Evolutionary conservation across 192 early-diverging fungal species (phyloP), one percentile per base, ranked within the genome.

Genomic region (Gigaspora rosea): DNA sequence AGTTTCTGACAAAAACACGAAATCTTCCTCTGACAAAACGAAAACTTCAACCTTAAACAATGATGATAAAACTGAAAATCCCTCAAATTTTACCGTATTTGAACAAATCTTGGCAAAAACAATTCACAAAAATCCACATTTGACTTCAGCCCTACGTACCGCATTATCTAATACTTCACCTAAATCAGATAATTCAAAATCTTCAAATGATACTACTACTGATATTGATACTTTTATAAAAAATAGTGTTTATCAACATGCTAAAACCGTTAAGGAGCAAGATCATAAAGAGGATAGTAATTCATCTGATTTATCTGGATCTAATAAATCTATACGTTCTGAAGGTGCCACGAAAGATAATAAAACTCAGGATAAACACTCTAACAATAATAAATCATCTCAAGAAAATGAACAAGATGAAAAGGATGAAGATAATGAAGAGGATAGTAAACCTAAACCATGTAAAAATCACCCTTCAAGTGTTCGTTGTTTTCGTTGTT

Each of bases 401-500:
- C 35, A 61, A 61, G 54, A 59, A 8, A 57, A 16, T 16, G 8
- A 9, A 2, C 12, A 71, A 59, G 15, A 77, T 9, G 65, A 57
- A 67, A 11, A 16, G 46, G 47, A 78, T 8, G 68, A 73, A 20
- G 72, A 73, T n/a, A 56, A n/a, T 46, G 58, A 73, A 22, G 68
- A 71, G 33, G 77, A 71, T 22, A 32, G 2, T 1, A 32, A 78
- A 49, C 27, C 77, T 48, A 15, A 67, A 59, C 77, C 77, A 78
- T 78, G 77, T 48, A 78, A 68, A 68, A 78, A 71, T 56, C 77
- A 78, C 36, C 13, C 77, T 18, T 47, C 68, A 2, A 69, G 68
- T 51, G 68, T 78, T 20, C 77, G 68, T 48, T 78, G 77, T 18
- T 78, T 78, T 33, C 33, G 77, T 78, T 78, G 77, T 78, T 41